A percentile compares a stretch with the other conserved stretches of the same genome.
Conservation (phyloP, 164 flowering plant species). For the Tetracentron sinense region DNA sequence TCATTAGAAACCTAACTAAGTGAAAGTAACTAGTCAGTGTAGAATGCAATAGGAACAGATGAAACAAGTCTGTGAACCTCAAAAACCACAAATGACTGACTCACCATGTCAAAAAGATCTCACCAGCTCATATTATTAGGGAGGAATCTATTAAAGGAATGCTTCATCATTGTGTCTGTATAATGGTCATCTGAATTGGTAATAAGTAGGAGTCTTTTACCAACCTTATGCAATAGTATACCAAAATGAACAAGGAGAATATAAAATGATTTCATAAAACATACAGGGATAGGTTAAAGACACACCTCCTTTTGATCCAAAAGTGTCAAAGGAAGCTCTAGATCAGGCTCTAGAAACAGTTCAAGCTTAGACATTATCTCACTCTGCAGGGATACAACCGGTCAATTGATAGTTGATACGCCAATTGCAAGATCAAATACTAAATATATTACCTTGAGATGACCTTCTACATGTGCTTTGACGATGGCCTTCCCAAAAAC, state of each 20-base stretch:
- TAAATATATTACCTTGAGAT: slow-evolving; percentile 66
- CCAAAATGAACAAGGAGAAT: slow-evolving; percentile 9
- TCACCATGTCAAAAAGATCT: slow-evolving; percentile 87
- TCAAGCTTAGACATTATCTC: slow-evolving; percentile 96
- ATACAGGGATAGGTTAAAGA: background rate
- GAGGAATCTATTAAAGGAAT: slow-evolving; percentile 86
- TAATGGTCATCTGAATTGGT: slow-evolving; percentile 96
- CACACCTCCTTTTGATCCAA: slow-evolving; percentile 95
- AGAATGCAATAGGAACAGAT: too few species aligned
- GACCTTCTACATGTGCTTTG: slow-evolving; percentile 97
- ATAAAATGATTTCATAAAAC: background rate
- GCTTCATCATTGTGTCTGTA: slow-evolving; percentile 96
- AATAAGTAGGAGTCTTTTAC: slow-evolving; percentile 82
- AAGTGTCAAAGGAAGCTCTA: slow-evolving; percentile 85
- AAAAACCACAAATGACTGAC: slow-evolving; percentile 11
- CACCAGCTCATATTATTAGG: slow-evolving; percentile 96
- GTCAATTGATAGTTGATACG: slow-evolving; percentile 2
- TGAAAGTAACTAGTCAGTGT: too few species aligned
- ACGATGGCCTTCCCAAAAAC: slow-evolving; percentile 95
- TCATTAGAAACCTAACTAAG: too few species aligned
- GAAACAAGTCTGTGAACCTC: too few species aligned
- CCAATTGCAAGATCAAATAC: background rate
- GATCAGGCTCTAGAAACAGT: slow-evolving; percentile 94
- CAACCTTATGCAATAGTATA: slow-evolving; percentile 61
- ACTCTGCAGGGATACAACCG: slow-evolving; percentile 43